phyloP scores from a whole-genome alignment of 345 rosid species.

The Gossypium herbaceum region DNA sequence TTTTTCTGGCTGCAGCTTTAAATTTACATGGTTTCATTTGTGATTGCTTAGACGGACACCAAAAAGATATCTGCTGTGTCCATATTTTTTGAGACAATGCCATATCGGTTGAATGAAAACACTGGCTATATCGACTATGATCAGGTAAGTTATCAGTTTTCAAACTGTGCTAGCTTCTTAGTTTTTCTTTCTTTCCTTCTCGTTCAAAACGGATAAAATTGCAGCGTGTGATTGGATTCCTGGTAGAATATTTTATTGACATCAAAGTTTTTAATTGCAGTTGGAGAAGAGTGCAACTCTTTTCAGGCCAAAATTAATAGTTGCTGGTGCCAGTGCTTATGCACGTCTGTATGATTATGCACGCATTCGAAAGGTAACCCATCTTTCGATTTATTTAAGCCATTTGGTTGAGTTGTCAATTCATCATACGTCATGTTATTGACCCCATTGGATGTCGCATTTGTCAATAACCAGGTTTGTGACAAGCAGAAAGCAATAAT shows the following conservation, averaged over 20 bases:
- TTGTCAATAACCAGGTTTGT: conserved; percentile 59
- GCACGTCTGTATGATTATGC: conserved; percentile 90
- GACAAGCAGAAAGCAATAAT: conserved; percentile 91
- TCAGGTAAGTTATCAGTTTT: conserved; percentile 49
- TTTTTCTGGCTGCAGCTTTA: not conserved
- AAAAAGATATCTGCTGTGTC: conserved; percentile 98
- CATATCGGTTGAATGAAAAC: conserved; percentile 88
- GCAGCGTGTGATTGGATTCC: not conserved
- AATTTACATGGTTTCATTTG: conserved; percentile 15
- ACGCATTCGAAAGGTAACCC: conserved; percentile 77
- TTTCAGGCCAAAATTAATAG: conserved; percentile 91
- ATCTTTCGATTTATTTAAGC: not conserved
- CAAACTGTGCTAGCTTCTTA: not conserved
- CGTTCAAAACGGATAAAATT: not conserved
- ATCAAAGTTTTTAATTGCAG: conserved; percentile 37
- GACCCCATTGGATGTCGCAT: conserved; percentile 10
- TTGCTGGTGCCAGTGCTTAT: conserved; percentile 98
- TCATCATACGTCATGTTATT: conserved; percentile 3
- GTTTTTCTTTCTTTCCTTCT: not conserved
- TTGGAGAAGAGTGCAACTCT: conserved; percentile 93
- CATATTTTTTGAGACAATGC: conserved; percentile 98
- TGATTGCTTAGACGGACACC: conserved; percentile 82
- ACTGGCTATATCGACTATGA: conserved; percentile 96
- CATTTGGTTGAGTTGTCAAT: not conserved
- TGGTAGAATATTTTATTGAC: not conserved